Evolutionary conservation across 306 rosid genomes (phyloP).

Genomic region (Purshia tridentata): DNA sequence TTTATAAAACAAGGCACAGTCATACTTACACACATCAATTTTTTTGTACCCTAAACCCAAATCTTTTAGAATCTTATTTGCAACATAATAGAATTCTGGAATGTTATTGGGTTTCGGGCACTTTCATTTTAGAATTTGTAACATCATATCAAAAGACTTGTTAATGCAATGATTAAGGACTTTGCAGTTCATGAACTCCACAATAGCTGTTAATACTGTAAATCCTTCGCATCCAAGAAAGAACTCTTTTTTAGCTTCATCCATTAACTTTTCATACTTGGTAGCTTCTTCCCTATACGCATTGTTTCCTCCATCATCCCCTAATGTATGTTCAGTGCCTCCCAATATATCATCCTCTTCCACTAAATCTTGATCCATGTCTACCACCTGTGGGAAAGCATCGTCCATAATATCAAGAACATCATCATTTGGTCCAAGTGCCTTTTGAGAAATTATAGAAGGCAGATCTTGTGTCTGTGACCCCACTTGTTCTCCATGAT

Average conservation of each 20-base stretch:
- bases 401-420: too few relatives aligned
- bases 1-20: not conserved
- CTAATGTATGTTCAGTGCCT: not conserved
- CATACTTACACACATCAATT: slow-evolving; percentile 6
- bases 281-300: not conserved
- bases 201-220: not conserved
- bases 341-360: too few relatives aligned
- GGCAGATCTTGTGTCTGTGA: too few relatives aligned
- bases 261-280: not conserved
- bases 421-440: too few relatives aligned
- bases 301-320: not conserved
- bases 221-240: not conserved
- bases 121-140: not conserved
- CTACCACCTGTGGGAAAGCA: too few relatives aligned
- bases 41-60: not conserved
- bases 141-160: not conserved
- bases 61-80: not conserved
- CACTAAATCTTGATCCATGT: too few relatives aligned
- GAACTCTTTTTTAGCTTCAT: not conserved
- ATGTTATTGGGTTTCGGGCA: not conserved
- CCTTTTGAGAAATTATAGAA: too few relatives aligned
- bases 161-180: not conserved
- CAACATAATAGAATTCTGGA: not conserved
- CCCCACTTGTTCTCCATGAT: too few relatives aligned
- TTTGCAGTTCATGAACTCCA: not conserved